A percentile compares a stretch with the other conserved stretches of the same genome.
Conservation (phyloP, 768 basidiomycete species). For the Multifurca ochricompacta region DNA sequence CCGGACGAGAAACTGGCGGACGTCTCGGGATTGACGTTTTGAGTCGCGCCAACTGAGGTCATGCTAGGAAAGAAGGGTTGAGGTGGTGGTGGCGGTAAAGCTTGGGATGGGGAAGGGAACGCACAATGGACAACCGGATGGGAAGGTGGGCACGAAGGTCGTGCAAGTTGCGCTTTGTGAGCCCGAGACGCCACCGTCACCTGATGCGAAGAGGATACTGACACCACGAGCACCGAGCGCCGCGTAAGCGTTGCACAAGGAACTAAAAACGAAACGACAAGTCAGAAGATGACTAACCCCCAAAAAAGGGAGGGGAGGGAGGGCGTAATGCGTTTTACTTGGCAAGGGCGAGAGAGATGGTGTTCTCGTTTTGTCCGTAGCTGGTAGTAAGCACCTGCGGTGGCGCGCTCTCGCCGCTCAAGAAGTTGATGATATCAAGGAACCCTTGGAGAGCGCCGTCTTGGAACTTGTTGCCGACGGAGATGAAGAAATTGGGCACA, state of each 20-base stretch:
- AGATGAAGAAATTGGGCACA: conserved; percentile 29
- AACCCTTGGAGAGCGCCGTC: conserved; percentile 29
- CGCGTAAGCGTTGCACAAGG: conserved; percentile 18
- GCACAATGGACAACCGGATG: conserved; percentile 22
- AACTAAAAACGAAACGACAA: background rate
- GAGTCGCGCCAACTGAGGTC: conserved; percentile 32
- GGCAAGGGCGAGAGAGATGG: background rate
- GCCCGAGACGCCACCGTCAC: conserved; percentile 22
- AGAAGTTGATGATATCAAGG: conserved; percentile 27
- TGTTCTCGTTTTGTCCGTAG: conserved; percentile 14
- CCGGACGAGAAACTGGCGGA: no score
- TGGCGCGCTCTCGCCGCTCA: conserved; percentile 15
- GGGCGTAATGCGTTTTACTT: conserved; percentile 1
- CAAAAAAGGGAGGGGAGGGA: no score
- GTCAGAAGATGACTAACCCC: background rate
- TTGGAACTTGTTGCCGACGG: conserved; percentile 26
- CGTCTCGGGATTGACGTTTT: conserved; percentile 26
- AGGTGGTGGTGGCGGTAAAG: background rate
- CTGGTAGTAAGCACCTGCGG: conserved; percentile 18
- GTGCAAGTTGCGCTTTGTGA: conserved; percentile 16
- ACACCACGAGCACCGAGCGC: conserved; percentile 17
- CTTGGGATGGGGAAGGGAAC: background rate
- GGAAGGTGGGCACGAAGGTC: conserved; percentile 21
- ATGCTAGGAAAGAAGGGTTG: conserved; percentile 21
- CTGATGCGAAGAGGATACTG: conserved; percentile 21